Evolutionary conservation across 176 grass and related monocot genomes (phyloP), one percentile per base, ranked within the genome.

Genomic region (Paspalum notatum): DNA sequence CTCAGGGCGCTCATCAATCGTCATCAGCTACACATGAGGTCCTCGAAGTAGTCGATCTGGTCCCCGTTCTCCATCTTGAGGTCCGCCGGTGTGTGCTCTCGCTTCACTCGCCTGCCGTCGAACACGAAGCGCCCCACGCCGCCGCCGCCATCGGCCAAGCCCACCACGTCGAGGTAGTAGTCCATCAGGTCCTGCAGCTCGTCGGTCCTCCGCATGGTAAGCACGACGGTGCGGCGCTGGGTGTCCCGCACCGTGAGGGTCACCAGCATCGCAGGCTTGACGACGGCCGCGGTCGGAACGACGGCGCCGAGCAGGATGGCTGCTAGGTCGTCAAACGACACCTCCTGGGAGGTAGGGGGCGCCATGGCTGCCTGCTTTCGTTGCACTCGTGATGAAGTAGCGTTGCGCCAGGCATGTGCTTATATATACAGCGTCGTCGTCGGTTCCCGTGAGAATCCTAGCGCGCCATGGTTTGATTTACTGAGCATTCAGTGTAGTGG

Each of bases 141-240:
- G 40, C 20, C 22, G 12, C n/a, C 18, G 6, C 13, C 6, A 1
- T 4, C 62, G 16, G 0, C 17, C 13, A 22, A 17, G 67, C n/a
- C 26, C 44, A 71, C 44, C 67, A 71, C 12, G 45, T 71, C 55
- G 55, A 46, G 46, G 55, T 46, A 76, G 74, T 76, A 3, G 74
- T 76, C 74, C 74, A 76, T 61, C 0, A 76, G 55, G 1, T 1
- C 55, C 21, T 76, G 55, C 73, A 76, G 73, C 73, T 76, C 11
- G 39, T 76, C 55, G 20, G 40, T 45, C 40, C 39, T 76, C 73
- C 21, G n/a, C 55, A 76, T 61, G 55, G 72, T 74, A 20, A 10
- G 52, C 7, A 16, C 3, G 14, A 51, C 13, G 24, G 26, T 25
- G 44, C 69, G 46, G 1, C 69, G 69, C 7, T 72, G 5, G 15